Evolutionary conservation across 306 rosid genomes (phyloP).

Genomic region (Vachellia collinsii): DNA sequence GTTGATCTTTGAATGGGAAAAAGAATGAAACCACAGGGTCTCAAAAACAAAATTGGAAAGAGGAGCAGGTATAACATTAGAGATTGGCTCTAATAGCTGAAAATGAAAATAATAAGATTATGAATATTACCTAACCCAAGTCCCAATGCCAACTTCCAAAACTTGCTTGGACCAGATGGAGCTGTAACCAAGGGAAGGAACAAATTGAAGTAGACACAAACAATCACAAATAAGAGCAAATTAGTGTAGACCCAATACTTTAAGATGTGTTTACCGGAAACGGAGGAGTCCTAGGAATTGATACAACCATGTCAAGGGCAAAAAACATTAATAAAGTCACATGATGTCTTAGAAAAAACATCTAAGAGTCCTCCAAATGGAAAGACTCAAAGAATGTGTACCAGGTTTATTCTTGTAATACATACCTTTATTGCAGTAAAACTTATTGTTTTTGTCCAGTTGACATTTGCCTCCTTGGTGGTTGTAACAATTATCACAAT

Average conservation of each 20-base stretch:
- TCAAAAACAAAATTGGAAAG: background rate
- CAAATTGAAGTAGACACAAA: background rate
- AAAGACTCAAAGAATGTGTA: background rate
- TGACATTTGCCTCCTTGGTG: slow-evolving; percentile 14
- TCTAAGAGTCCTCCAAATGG: background rate
- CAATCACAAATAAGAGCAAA: background rate
- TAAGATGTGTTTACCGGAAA: background rate
- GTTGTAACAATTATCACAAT: slow-evolving; percentile 34
- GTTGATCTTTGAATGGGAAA: background rate
- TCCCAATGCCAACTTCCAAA: slow-evolving; percentile 48
- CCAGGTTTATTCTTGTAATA: background rate
- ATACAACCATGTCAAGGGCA: background rate
- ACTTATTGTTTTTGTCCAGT: background rate
- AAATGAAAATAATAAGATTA: background rate
- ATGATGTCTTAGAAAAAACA: background rate
- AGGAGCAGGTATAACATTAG: background rate
- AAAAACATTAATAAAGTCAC: background rate
- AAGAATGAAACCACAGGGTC: background rate
- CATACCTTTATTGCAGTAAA: background rate
- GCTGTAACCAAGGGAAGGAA: slow-evolving; percentile 9
- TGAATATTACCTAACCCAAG: slow-evolving; percentile 53
- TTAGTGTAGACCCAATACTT: background rate
- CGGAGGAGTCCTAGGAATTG: background rate
- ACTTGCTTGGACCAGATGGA: background rate
- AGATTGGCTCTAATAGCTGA: background rate